Conservation (phyloP, 345 rosid species). For the Linum lewisii region DNA sequence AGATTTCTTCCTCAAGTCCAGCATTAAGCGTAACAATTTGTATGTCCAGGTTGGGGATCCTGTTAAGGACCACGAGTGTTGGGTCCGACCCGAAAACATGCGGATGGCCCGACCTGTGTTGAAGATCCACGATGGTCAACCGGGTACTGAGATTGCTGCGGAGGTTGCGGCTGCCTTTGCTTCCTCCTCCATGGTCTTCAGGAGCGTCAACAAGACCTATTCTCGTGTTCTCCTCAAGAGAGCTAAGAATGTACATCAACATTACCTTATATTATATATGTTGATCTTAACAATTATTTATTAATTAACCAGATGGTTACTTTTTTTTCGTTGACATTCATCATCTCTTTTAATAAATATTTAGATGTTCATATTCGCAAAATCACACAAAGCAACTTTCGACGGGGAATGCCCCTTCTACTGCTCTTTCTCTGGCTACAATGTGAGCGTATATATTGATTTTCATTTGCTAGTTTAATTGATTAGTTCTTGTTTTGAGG, state of each 20-base stretch:
- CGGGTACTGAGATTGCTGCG: slow-evolving; percentile 81
- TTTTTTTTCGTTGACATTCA: too few species aligned
- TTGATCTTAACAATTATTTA: too few species aligned
- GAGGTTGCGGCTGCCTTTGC: slow-evolving; percentile 84
- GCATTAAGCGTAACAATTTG: slow-evolving; percentile 29
- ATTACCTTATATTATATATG: neutral
- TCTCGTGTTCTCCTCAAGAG: slow-evolving; percentile 70
- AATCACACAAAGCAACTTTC: slow-evolving; percentile 53
- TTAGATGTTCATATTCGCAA: slow-evolving; percentile 70
- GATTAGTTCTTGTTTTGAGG: too few species aligned
- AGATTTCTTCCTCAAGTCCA: slow-evolving; percentile 70
- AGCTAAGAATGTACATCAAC: slow-evolving; percentile 44
- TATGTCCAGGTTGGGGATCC: slow-evolving; percentile 96
- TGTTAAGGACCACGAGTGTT: slow-evolving; percentile 58
- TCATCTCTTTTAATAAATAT: slow-evolving; percentile 2
- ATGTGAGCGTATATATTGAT: too few species aligned
- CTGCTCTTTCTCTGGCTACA: slow-evolving; percentile 84
- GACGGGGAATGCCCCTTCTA: slow-evolving; percentile 98
- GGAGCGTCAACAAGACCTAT: slow-evolving; percentile 35
- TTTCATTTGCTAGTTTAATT: neutral
- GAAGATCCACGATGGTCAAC: slow-evolving; percentile 32
- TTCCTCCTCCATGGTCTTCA: slow-evolving; percentile 64
- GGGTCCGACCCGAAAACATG: slow-evolving; percentile 82
- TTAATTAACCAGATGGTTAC: too few species aligned
- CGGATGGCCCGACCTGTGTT: slow-evolving; percentile 60